phyloP scores from a whole-genome alignment of 495 filamentous ascomycete genomes.

The Lasiosphaeria miniovina region DNA sequence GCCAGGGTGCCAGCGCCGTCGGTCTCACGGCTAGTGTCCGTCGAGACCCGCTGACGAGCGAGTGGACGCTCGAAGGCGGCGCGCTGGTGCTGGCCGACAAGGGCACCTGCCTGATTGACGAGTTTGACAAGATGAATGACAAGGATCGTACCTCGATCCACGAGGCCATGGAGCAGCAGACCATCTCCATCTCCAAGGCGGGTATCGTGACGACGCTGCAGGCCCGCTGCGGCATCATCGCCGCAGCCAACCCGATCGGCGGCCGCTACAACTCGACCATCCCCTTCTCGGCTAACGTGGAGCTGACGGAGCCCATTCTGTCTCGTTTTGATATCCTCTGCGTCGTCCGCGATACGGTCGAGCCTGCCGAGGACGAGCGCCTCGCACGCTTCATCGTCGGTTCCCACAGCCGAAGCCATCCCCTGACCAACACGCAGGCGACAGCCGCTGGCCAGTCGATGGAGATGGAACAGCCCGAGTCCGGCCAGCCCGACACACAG shows the following conservation, averaged over 20 bases:
- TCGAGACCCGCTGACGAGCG: constrained; percentile 89
- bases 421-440: constrained; percentile 50
- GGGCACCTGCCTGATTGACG: constrained; percentile 95
- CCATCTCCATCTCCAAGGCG: constrained; percentile 99
- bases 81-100: constrained; percentile 93
- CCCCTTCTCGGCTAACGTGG: constrained; percentile 92
- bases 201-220: constrained; percentile 98
- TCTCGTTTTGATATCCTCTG: constrained; percentile 99
- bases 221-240: constrained; percentile 95
- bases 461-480: constrained; percentile 54
- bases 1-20: constrained; percentile 94
- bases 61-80: constrained; percentile 98
- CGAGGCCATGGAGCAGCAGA: constrained; percentile 99
- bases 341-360: constrained; percentile 96
- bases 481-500: constrained; percentile 28
- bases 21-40: constrained; percentile 97
- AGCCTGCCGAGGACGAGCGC: constrained; percentile 90
- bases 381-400: constrained; percentile 93
- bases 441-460: constrained; percentile 54
- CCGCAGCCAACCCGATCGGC: constrained; percentile 94
- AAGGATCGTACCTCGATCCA: constrained; percentile 97
- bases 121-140: constrained; percentile 99
- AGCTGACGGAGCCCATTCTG: constrained; percentile 94
- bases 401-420: constrained; percentile 88
- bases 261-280: constrained; percentile 96